These are phyloP conservation scores for Zygosaccharomyces bailii DNA, from an alignment of 805 yeast species.

Conservation along the genomic window DNA sequence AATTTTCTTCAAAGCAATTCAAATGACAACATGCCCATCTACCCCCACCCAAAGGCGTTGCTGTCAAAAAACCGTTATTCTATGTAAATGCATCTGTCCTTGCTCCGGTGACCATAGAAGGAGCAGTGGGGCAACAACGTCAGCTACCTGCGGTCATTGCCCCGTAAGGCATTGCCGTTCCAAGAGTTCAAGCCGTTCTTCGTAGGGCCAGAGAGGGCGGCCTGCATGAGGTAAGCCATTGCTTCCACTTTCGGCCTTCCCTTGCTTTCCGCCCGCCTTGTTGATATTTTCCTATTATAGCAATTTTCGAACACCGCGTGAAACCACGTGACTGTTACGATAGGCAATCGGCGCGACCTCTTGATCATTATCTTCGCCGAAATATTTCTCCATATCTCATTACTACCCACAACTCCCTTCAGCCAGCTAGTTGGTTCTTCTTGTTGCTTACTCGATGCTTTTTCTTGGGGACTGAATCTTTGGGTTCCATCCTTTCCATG, in stretches of 20 bases:
- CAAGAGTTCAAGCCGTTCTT: neutral
- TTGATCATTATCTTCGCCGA: neutral
- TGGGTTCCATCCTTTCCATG: too few species aligned
- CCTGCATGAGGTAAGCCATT: neutral
- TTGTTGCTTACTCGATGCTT: conserved; percentile 2
- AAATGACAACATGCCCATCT: neutral
- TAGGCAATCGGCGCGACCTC: neutral
- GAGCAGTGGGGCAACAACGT: neutral
- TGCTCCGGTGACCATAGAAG: neutral
- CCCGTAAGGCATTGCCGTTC: neutral
- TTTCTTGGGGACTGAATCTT: conserved; percentile 2
- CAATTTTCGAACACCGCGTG: neutral
- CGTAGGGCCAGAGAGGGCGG: neutral
- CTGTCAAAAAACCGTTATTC: neutral
- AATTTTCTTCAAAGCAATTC: neutral
- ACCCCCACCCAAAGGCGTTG: neutral
- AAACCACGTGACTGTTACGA: neutral
- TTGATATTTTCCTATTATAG: neutral
- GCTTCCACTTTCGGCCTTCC: neutral
- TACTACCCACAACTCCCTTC: too few species aligned
- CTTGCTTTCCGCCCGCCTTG: neutral
- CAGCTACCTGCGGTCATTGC: neutral
- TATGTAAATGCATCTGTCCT: neutral
- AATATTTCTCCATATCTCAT: too few species aligned
- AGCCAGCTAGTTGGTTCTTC: neutral